Percentiles rank a stretch among this genome's conserved stretches.
phyloP scores from a whole-genome alignment of 2,329 filamentous ascomycete genomes.

The Pseudogymnoascus sp. region DNA sequence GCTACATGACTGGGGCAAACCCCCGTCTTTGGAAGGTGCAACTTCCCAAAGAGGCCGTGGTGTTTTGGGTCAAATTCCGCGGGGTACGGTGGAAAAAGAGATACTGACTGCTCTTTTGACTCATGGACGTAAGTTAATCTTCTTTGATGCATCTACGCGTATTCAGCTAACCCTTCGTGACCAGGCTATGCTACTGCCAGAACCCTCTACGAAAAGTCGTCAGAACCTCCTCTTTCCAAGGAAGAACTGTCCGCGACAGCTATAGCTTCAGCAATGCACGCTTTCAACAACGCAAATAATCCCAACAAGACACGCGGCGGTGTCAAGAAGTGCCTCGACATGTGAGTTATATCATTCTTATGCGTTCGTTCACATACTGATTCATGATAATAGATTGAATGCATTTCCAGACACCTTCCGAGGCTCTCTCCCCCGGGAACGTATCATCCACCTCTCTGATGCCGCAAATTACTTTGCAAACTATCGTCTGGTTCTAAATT shows the following conservation, averaged over 20 bases:
- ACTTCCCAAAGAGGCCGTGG: constrained; percentile 37
- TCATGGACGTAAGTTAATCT: constrained; percentile 44
- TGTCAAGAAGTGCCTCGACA: constrained; percentile 68
- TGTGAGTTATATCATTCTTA: constrained; percentile 40
- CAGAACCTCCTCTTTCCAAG: constrained; percentile 40
- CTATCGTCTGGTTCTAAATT: constrained; percentile 69
- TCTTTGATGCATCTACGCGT: neutral
- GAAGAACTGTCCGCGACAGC: constrained; percentile 51
- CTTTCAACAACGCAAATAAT: constrained; percentile 77
- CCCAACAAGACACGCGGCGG: constrained; percentile 68
- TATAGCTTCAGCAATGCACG: constrained; percentile 54
- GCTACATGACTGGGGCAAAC: constrained; percentile 63
- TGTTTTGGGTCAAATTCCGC: constrained; percentile 49
- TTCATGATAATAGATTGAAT: constrained; percentile 41
- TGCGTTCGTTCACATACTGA: neutral
- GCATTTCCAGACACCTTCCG: constrained; percentile 53
- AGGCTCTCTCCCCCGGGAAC: constrained; percentile 42
- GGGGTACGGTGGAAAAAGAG: constrained; percentile 58
- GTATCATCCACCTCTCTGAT: constrained; percentile 55
- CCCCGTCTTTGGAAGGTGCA: constrained; percentile 33
- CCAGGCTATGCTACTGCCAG: constrained; percentile 54
- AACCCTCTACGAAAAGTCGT: constrained; percentile 50
- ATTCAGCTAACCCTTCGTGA: neutral
- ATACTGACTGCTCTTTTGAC: constrained; percentile 60
- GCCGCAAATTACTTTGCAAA: constrained; percentile 69